phyloP scores from a whole-genome alignment of 2,329 filamentous ascomycete genomes.

The Lasiodiplodia sp. region DNA sequence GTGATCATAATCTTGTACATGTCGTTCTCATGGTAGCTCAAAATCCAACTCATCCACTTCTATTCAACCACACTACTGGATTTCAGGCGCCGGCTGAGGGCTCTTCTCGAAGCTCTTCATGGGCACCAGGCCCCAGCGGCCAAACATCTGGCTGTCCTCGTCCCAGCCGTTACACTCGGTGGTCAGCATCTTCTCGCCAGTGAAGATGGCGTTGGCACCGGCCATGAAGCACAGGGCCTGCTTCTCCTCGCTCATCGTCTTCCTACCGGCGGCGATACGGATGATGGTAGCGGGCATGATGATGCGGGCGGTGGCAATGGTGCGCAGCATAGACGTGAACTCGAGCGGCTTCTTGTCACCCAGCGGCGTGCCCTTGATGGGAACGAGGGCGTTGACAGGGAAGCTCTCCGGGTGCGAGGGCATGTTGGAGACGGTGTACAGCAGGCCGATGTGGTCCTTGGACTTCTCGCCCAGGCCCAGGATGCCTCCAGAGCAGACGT shows the following conservation, averaged over 20 bases:
- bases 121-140: slow-evolving; percentile 79
- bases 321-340: slow-evolving; percentile 81
- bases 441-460: slow-evolving; percentile 80
- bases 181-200: slow-evolving; percentile 94
- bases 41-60: background rate
- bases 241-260: slow-evolving; percentile 85
- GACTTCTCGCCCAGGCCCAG: slow-evolving; percentile 82
- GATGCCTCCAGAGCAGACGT: slow-evolving; percentile 90
- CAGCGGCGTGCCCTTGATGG: slow-evolving; percentile 87
- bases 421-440: slow-evolving; percentile 82
- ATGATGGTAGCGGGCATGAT: slow-evolving; percentile 88
- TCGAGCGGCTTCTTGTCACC: slow-evolving; percentile 75
- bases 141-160: slow-evolving; percentile 84
- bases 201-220: slow-evolving; percentile 93
- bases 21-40: background rate
- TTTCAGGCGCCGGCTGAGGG: slow-evolving; percentile 21
- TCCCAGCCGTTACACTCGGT: slow-evolving; percentile 92
- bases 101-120: slow-evolving; percentile 61
- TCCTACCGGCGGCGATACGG: slow-evolving; percentile 82
- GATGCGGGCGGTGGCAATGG: slow-evolving; percentile 82
- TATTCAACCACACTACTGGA: background rate
- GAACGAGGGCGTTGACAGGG: slow-evolving; percentile 88
- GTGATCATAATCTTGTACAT: background rate
- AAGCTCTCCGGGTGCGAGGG: slow-evolving; percentile 88
- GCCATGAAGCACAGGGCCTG: slow-evolving; percentile 90